Percentiles rank a stretch among this genome's conserved stretches.
Conservation (phyloP, 768 basidiomycete genomes). For the Lactarius hatsudake region DNA sequence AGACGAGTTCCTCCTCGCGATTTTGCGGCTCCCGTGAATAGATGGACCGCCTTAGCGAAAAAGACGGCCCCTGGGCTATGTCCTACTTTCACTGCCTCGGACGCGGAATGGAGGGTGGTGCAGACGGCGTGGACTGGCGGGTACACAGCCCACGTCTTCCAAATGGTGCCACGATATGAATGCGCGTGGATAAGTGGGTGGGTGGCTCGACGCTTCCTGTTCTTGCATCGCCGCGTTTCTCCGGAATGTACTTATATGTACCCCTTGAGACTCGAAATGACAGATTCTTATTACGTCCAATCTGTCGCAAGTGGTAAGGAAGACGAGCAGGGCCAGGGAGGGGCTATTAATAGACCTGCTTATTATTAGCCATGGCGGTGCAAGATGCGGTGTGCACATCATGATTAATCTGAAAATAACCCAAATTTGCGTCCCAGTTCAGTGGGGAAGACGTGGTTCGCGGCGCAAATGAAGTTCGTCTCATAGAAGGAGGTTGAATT, state of each 20-base stretch:
- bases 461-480: neutral
- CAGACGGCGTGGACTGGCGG: neutral
- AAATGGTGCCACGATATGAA: neutral
- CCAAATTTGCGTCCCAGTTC: neutral
- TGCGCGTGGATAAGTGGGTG: neutral
- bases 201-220: neutral
- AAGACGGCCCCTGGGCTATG: neutral
- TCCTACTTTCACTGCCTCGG: neutral
- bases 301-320: neutral
- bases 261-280: neutral
- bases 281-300: neutral
- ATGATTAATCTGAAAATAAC: neutral
- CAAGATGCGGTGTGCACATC: neutral
- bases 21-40: slow-evolving; percentile 1
- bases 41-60: neutral
- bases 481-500: neutral
- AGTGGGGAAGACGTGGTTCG: neutral
- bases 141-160: neutral
- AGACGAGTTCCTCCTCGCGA: slow-evolving; percentile 9
- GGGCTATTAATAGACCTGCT: neutral
- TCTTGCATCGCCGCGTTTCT: neutral
- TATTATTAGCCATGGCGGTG: neutral
- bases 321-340: neutral
- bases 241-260: neutral
- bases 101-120: neutral